Percentiles rank a stretch among this genome's conserved stretches.
Conservation (phyloP, 495 filamentous ascomycete genomes). For the Amniculicola lignicola region DNA sequence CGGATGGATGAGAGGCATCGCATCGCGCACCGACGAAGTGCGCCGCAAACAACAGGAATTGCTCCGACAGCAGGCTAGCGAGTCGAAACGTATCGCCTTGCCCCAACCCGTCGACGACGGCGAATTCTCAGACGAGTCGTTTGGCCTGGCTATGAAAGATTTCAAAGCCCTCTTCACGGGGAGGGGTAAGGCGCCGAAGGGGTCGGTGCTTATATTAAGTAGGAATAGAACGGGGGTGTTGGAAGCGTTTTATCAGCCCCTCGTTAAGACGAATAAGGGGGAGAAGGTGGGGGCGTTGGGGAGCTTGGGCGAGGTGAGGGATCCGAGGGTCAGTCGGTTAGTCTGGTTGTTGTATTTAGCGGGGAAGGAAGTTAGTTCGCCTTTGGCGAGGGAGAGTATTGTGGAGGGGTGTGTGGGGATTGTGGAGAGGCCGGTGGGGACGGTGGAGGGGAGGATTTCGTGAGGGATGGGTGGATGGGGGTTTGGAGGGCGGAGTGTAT, state of each 20-base stretch:
- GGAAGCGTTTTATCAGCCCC: conserved; percentile 61
- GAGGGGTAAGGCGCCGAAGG: conserved; percentile 66
- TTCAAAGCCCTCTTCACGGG: conserved; percentile 78
- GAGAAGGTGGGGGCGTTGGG: conserved; percentile 44
- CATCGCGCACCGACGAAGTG: conserved; percentile 57
- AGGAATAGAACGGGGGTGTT: conserved; percentile 64
- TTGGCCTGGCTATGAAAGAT: conserved; percentile 64
- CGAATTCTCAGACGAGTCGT: conserved; percentile 50
- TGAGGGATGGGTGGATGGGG: conserved; percentile 32
- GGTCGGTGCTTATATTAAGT: conserved; percentile 67
- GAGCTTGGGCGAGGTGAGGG: conserved; percentile 64
- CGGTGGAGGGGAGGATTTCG: conserved; percentile 69
- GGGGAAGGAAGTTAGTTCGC: conserved; percentile 82
- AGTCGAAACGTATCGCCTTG: conserved; percentile 11
- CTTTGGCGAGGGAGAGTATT: conserved; percentile 72
- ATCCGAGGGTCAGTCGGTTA: conserved; percentile 74
- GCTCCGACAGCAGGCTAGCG: conserved; percentile 19
- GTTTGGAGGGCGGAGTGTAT: no score
- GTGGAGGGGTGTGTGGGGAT: conserved; percentile 84
- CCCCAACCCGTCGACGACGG: conserved; percentile 24
- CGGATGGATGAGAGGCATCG: conserved; percentile 82
- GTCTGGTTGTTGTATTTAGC: conserved; percentile 90
- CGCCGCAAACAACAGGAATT: conserved; percentile 21
- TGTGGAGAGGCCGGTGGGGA: conserved; percentile 85
- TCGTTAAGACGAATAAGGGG: conserved; percentile 40